Conservation (phyloP, 495 filamentous ascomycete species). For the Jackrogersella multiformis region DNA sequence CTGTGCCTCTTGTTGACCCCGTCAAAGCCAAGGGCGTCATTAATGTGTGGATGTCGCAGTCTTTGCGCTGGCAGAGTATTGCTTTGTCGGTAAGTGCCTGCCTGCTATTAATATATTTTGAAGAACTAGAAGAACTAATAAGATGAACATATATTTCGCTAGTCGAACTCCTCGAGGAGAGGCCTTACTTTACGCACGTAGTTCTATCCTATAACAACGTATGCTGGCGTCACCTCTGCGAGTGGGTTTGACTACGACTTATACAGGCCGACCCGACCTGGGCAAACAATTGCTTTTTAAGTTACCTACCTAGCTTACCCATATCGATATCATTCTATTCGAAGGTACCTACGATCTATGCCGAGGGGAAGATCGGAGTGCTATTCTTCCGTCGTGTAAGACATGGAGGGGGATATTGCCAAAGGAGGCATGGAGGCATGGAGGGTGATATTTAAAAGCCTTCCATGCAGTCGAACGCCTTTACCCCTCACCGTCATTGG, state of each 20-base stretch:
- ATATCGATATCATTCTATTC: too few species aligned
- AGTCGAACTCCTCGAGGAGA: background rate
- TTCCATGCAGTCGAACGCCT: slow-evolving; percentile 14
- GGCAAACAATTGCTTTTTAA: slow-evolving; percentile 2
- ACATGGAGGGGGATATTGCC: slow-evolving; percentile 7
- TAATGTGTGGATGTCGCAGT: background rate
- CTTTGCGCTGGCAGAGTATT: background rate
- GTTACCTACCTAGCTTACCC: background rate
- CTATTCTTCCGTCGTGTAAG: slow-evolving; percentile 16
- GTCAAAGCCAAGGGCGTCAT: background rate
- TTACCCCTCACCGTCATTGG: slow-evolving; percentile 18
- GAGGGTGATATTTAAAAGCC: slow-evolving; percentile 27
- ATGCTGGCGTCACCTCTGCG: too few species aligned
- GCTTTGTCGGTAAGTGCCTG: too few species aligned
- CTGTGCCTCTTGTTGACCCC: background rate
- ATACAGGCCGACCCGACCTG: background rate
- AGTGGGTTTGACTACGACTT: too few species aligned
- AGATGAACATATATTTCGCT: too few species aligned
- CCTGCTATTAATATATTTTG: too few species aligned
- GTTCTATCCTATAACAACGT: too few species aligned
- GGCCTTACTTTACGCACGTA: background rate
- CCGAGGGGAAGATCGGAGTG: background rate
- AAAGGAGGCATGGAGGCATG: too few species aligned
- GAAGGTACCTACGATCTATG: background rate
- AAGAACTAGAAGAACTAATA: background rate